These are phyloP conservation scores for Acorus gramineus DNA, from an alignment of 106 monocot genomes.

Conservation along the genomic window DNA sequence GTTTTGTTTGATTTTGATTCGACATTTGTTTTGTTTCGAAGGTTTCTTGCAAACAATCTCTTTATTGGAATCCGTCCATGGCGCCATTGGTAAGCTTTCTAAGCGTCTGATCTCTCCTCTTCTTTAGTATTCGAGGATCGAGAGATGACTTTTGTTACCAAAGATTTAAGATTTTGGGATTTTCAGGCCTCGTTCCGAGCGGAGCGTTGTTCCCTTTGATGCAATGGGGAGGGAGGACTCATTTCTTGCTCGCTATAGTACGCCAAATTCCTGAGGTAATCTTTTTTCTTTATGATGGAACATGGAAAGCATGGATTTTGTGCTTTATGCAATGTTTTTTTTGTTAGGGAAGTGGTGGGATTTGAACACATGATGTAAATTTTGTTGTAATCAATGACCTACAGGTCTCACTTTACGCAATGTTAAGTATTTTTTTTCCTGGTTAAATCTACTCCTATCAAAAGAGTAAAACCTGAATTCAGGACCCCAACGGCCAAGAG, in stretches of 20 bases:
- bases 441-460: too few species aligned
- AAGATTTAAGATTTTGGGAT: not conserved
- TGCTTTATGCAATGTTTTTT: not conserved
- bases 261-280: slow-evolving; percentile 63
- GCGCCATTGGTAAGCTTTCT: slow-evolving; percentile 41
- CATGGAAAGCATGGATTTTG: not conserved
- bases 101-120: not conserved
- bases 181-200: slow-evolving; percentile 63
- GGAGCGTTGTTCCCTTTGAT: slow-evolving; percentile 43
- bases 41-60: slow-evolving; percentile 51
- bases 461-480: too few species aligned
- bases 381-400: too few species aligned
- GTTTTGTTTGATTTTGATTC: too few species aligned
- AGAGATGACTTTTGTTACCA: not conserved
- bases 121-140: not conserved
- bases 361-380: not conserved
- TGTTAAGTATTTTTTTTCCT: too few species aligned
- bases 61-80: slow-evolving; percentile 65
- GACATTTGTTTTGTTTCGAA: slow-evolving; percentile 5
- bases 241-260: slow-evolving; percentile 81
- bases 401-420: too few species aligned
- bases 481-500: too few species aligned
- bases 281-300: not conserved
- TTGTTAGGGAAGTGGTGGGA: not conserved
- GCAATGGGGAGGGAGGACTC: slow-evolving; percentile 94